Base-by-base conservation (phyloP, 2,329 filamentous ascomycete species). In the Ampelomyces quisqualis region DNA sequence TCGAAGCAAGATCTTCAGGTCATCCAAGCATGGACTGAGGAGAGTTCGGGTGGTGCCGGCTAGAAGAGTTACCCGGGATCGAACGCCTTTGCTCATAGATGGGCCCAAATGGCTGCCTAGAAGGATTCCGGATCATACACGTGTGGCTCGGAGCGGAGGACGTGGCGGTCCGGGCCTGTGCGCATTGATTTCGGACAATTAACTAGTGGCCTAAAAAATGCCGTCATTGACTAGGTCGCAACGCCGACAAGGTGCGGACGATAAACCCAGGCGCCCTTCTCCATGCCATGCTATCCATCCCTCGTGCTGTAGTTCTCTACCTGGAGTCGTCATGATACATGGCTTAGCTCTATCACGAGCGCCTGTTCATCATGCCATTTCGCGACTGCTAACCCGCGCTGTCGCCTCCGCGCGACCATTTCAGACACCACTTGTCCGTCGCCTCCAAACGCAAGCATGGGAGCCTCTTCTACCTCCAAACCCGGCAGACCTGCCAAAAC, bases 401-500 rank as follows among this genome's bases (percentile, higher is more conserved):
- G 39, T 43, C 19, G 34, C 43, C 36, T 45, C 41, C 32, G 34
- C 48, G 30, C 53, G 34, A 45, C 26, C 40, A 30, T 40, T 27
- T 34, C 47, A 50, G 13, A 31, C 45, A 34, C 41, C 49, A 18
- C 41, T 57, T 46, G 46, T 49, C 40, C 62, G 63, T 47, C 55
- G 48, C 45, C 48, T 61, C 15, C 64, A 65, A 31, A 51, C 61
- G 21, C 60, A 62, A 40, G 51, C 67, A 54, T 75, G 73, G 57
- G 59, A 71, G 34, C 72, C 71, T 30, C 56, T 71, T 13, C 64
- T 59, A 30, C 90, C 90, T 5, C 90, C 90, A 0, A 82, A 87
- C 4, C 90, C 90, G 5, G 79, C 78, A 45, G 86, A 87, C 24
- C 78, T 97, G 20, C 89, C 89, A 5, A 64, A 65, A 37, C 59